A percentile compares a stretch with the other conserved stretches of the same genome.
Evolutionary conservation across 805 yeast species (phyloP).

Genomic region (Lipomyces sp.): DNA sequence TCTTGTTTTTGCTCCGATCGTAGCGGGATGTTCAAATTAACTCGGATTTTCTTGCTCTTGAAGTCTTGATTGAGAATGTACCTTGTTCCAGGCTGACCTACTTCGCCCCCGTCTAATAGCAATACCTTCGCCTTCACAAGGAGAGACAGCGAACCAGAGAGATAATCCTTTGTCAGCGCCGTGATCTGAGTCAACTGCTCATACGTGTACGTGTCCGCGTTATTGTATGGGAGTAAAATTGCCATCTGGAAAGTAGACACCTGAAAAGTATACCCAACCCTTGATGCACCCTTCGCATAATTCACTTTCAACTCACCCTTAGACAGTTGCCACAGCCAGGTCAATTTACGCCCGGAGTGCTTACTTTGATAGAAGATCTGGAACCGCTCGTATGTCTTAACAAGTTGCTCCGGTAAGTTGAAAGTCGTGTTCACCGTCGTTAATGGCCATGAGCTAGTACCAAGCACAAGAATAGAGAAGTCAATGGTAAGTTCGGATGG

Average conservation of each 20-base stretch:
- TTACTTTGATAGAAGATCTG: slow-evolving; percentile 65
- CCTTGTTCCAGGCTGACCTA: slow-evolving; percentile 55
- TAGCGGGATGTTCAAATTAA: slow-evolving; percentile 65
- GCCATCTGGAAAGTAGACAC: slow-evolving; percentile 86
- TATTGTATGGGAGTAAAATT: slow-evolving; percentile 79
- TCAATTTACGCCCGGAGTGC: slow-evolving; percentile 82
- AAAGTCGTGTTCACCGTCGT: slow-evolving; percentile 47
- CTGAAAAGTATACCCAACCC: slow-evolving; percentile 54
- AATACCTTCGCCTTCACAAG: slow-evolving; percentile 75
- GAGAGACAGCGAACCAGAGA: slow-evolving; percentile 76
- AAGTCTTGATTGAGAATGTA: slow-evolving; percentile 77
- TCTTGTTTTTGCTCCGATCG: slow-evolving; percentile 63
- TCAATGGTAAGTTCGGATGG: slow-evolving; percentile 39
- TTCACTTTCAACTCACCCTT: slow-evolving; percentile 89
- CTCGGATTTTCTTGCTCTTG: slow-evolving; percentile 76
- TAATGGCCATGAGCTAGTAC: slow-evolving; percentile 88
- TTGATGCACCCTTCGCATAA: slow-evolving; percentile 75
- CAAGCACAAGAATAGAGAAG: slow-evolving; percentile 73
- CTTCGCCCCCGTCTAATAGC: slow-evolving; percentile 52
- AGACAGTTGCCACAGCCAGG: slow-evolving; percentile 95
- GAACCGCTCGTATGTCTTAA: slow-evolving; percentile 61
- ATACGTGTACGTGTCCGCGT: slow-evolving; percentile 55
- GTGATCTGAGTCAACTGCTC: slow-evolving; percentile 63
- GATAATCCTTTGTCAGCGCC: slow-evolving; percentile 58
- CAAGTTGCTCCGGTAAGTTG: slow-evolving; percentile 64